Base-by-base conservation (phyloP, 768 basidiomycete genomes). In the Multifurca ochricompacta region DNA sequence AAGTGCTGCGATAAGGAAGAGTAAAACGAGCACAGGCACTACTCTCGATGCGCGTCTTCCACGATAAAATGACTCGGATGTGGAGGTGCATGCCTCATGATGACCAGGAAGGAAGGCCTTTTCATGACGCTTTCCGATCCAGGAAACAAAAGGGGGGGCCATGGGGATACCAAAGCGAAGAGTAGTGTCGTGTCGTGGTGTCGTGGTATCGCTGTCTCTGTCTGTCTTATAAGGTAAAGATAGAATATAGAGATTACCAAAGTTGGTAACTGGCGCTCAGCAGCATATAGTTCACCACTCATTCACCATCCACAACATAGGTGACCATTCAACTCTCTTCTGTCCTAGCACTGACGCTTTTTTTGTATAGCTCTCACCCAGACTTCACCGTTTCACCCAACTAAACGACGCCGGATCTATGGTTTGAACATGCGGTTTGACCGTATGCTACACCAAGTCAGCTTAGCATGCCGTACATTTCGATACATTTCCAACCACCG, bases 381-480 rank as follows among this genome's bases (percentile, higher is more conserved):
- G n/a, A n/a, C 43, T 7, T 27, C 30, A 11, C 34, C 23, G 23
- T 31, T 30, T 23, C 49, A 37, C 16, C 59, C 63, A 28, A 49
- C 63, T n/a, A 86, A 81, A 59, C 76, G 80, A 18, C 73, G 73
- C 23, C 78, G 70, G 60, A 69, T 68, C n/a, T 66, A 61, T 34
- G 75, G 75, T 7, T 67, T 82, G 45, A 87, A 87, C 59, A 65
- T 74, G 31, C 77, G 77, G 35, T 85, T 80, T 60, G 85, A 87
- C 65, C 72, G 72, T 40, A 87, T 88, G 85, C 68, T 87, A 28
- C 73, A 79, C 47, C 73, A 77, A 3, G 79, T 85, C 70, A 74
- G 77, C 50, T 58, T 69, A n/a, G 64, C 70, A 36, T 64, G 68
- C 19, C 32, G 43, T 21, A 43, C 61, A 19, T 30, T 59, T 23